Percentiles rank a stretch among this genome's conserved stretches.
These are phyloP conservation scores for Penicillium sp. DNA, from an alignment of 2,329 filamentous ascomycete species.

Conservation along the genomic window DNA sequence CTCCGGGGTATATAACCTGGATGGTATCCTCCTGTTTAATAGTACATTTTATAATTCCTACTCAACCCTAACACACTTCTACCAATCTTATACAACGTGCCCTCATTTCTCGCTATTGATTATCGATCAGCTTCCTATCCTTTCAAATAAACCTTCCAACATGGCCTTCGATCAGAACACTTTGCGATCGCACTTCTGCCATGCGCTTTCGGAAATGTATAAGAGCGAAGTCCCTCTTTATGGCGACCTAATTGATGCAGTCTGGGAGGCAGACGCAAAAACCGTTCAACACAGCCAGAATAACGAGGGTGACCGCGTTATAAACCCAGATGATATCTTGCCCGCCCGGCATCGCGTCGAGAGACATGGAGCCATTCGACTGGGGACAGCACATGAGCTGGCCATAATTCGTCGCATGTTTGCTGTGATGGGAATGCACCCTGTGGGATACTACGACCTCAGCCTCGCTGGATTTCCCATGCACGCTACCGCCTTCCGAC, in stretches of 20 bases:
- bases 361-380: neutral
- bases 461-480: neutral
- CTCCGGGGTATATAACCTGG: neutral
- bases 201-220: neutral
- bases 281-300: conserved; percentile 8
- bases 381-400: neutral
- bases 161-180: neutral
- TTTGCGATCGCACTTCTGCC: neutral
- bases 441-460: neutral
- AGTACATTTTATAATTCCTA: neutral
- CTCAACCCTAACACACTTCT: neutral
- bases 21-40: neutral
- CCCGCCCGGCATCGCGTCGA: neutral
- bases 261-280: neutral
- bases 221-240: neutral
- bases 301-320: neutral
- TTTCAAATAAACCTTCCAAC: neutral
- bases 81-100: neutral
- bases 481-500: conserved; percentile 41
- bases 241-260: neutral
- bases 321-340: conserved; percentile 25
- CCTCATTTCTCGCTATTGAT: neutral
- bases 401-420: neutral
- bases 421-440: neutral
- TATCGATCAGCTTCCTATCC: neutral